Evolutionary conservation across 805 yeast species (phyloP).

Genomic region (Danielia reshetovae): DNA sequence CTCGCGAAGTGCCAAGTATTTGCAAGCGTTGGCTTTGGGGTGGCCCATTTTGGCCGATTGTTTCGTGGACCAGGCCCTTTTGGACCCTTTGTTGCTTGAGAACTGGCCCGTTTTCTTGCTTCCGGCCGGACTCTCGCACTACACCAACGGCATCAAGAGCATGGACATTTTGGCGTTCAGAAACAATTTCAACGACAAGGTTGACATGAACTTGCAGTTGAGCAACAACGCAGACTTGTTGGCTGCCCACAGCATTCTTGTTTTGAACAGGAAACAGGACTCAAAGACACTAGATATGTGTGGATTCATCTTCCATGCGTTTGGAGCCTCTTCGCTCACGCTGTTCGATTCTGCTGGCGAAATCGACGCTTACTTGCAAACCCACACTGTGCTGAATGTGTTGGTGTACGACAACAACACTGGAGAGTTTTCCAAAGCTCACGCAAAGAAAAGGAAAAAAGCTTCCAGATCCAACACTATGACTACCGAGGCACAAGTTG

Average conservation of each 20-base stretch:
- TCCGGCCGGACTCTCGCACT: slow-evolving; percentile 66
- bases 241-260: slow-evolving; percentile 27
- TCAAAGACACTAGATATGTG: slow-evolving; percentile 30
- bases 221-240: slow-evolving; percentile 36
- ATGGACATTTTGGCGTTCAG: slow-evolving; percentile 45
- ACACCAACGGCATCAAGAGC: slow-evolving; percentile 43
- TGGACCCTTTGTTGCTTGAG: slow-evolving; percentile 20
- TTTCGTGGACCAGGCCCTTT: slow-evolving; percentile 51
- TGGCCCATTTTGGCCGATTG: slow-evolving; percentile 76
- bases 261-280: slow-evolving; percentile 30
- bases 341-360: slow-evolving; percentile 6
- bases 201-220: slow-evolving; percentile 38
- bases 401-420: slow-evolving; percentile 29
- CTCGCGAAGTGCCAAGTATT: slow-evolving; percentile 67
- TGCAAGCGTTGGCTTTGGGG: slow-evolving; percentile 73
- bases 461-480: slow-evolving; percentile 1
- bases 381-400: slow-evolving; percentile 3
- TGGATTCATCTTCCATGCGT: slow-evolving; percentile 42
- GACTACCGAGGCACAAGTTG: slow-evolving; percentile 9
- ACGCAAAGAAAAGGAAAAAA: slow-evolving; percentile 1
- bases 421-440: slow-evolving; percentile 6
- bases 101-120: slow-evolving; percentile 55
- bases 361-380: slow-evolving; percentile 4
- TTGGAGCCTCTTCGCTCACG: slow-evolving; percentile 36
- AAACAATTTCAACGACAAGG: slow-evolving; percentile 28